Evolutionary conservation across 2,329 filamentous ascomycete species (phyloP), one percentile per base, ranked within the genome.

Genomic region (Fusarium hainanense): DNA sequence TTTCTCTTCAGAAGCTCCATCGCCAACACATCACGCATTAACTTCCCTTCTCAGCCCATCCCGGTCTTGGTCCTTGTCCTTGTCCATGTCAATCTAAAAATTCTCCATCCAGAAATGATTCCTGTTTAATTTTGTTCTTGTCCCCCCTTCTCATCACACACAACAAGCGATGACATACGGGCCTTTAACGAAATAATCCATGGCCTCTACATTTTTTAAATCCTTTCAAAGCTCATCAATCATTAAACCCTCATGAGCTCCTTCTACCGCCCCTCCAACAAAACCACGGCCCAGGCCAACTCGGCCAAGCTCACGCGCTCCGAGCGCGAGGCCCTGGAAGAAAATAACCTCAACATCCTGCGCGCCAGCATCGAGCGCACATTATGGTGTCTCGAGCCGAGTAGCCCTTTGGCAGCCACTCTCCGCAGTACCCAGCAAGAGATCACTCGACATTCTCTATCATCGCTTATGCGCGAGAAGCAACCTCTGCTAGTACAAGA

Each of bases 251-350:
- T 47, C 47, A 66, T 66, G 63, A 66, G 63, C 63, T 60, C 61
- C 41, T 58, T 66, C 21, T 66, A 66, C 54, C 47, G 63, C 58
- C 63, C 63, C 30, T 66, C 63, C 28, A 60, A 40, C 32, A 66
- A 50, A 42, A 47, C 46, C 40, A 25, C 63, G 49, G 63, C 63
- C 30, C 47, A 60, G 58, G 63, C 63, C 44, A 54, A 54, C 23
- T 60, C 58, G 30, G 61, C 63, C 30, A 66, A 60, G 63, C 63
- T 66, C 41, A 60, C 61, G 30, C 61, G 54, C 37, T 54, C 63
- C 8, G 61, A 66, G 42, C 61, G 63, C n/a, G 54, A 48, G 3
- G 63, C 63, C 27, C 63, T 48, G 10, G 61, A 66, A 14, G 63
- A 66, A 18, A 64, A 56, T 6, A 48, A 66, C 11, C 61, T 66